A percentile compares a stretch with the other conserved stretches of the same genome.
These are phyloP conservation scores for Polyplosphaeria fusca DNA, from an alignment of 495 filamentous ascomycete species.

Conservation along the genomic window DNA sequence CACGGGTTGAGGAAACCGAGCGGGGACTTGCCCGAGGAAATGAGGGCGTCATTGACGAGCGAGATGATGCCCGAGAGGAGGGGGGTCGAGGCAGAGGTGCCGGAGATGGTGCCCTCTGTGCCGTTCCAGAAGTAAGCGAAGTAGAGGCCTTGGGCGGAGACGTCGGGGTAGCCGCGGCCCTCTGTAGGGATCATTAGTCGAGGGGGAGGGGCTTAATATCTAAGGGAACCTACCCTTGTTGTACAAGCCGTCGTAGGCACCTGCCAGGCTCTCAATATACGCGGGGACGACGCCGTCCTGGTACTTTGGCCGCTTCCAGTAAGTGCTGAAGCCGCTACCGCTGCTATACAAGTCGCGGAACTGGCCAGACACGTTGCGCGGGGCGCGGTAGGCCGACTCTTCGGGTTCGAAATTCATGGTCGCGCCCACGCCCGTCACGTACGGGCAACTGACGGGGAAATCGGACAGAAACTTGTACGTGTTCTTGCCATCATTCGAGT, in stretches of 20 bases:
- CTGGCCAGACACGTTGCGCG: constrained; percentile 6
- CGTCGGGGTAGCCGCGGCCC: constrained; percentile 42
- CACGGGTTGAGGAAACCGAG: constrained; percentile 46
- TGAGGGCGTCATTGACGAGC: constrained; percentile 41
- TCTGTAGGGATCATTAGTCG: constrained; percentile 18
- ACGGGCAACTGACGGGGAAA: constrained; percentile 43
- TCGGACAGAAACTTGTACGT: constrained; percentile 35
- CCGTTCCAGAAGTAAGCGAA: constrained; percentile 39
- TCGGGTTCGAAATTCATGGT: constrained; percentile 42
- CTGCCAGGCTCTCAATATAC: constrained; percentile 36
- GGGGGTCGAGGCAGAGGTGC: constrained; percentile 41
- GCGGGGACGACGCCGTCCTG: constrained; percentile 36
- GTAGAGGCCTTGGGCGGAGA: constrained; percentile 39
- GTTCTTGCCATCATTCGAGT: constrained; percentile 38
- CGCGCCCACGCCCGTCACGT: constrained; percentile 41
- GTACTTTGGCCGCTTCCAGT: constrained; percentile 39
- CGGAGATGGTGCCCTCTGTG: constrained; percentile 35
- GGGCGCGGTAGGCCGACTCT: constrained; percentile 34
- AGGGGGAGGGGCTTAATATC: too few relatives aligned
- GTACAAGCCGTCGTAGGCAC: constrained; percentile 39
- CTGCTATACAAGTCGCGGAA: constrained; percentile 30
- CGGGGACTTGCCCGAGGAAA: constrained; percentile 35
- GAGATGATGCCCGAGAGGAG: constrained; percentile 37
- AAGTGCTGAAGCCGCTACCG: constrained; percentile 42
- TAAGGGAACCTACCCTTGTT: constrained; percentile 29